Conservation (phyloP, 192 early-diverging fungal genomes). For the Backusella australiensis region DNA sequence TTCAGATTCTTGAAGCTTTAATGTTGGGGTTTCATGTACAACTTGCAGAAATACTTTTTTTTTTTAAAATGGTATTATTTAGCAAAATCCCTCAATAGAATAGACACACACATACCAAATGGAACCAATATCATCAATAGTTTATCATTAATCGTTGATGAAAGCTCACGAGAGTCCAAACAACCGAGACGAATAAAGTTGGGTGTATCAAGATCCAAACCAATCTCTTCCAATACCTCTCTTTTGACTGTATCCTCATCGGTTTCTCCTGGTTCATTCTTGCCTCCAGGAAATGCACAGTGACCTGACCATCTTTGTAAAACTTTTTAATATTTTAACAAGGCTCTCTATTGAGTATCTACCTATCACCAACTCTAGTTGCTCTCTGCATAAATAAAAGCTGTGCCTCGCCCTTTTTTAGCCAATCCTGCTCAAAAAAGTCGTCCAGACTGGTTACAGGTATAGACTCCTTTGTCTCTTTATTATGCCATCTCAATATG, state of each 20-base stretch:
- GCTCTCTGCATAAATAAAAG: slow-evolving; percentile 34
- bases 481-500: slow-evolving; percentile 21
- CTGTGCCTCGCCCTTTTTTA: slow-evolving; percentile 20
- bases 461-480: not conserved
- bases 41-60: slow-evolving; percentile 29
- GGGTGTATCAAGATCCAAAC: slow-evolving; percentile 21
- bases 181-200: slow-evolving; percentile 21
- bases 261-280: slow-evolving; percentile 29
- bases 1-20: slow-evolving; percentile 21
- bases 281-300: slow-evolving; percentile 32
- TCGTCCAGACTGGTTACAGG: slow-evolving; percentile 2
- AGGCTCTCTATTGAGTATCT: not conserved
- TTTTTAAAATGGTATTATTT: not conserved
- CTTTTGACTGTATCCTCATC: slow-evolving; percentile 30
- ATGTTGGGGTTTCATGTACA: slow-evolving; percentile 25
- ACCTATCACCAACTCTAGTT: slow-evolving; percentile 28
- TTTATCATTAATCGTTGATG: slow-evolving; percentile 14
- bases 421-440: slow-evolving; percentile 24
- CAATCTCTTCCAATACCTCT: slow-evolving; percentile 32
- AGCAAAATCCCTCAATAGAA: not conserved
- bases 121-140: slow-evolving; percentile 33
- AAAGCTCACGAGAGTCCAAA: slow-evolving; percentile 29
- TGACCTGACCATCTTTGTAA: slow-evolving; percentile 29
- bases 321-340: not conserved
- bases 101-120: slow-evolving; percentile 21